Percentiles rank a stretch among this genome's conserved stretches.
phyloP scores from a whole-genome alignment of 78 protist genomes.

The Anaeramoeba flamelloides region DNA sequence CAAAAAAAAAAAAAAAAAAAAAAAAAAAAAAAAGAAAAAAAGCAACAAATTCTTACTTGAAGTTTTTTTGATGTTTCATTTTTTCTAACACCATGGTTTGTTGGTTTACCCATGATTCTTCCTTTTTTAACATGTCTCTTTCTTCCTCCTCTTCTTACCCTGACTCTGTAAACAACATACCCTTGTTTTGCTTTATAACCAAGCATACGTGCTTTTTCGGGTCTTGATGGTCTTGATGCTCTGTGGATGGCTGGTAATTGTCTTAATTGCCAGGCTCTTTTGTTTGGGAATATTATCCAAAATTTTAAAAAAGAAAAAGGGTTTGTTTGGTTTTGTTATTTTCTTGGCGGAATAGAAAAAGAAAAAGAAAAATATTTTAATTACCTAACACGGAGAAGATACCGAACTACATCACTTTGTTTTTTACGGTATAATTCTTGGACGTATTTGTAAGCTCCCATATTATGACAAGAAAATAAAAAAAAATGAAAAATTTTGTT shows the following conservation, averaged over 20 bases:
- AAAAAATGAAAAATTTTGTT: too few relatives aligned
- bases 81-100: too few relatives aligned
- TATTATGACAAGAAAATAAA: too few relatives aligned
- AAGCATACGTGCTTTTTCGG: constrained; percentile 95
- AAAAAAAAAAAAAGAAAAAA: too few relatives aligned
- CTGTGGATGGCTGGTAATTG: constrained; percentile 82
- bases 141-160: constrained; percentile 95
- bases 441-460: constrained; percentile 20
- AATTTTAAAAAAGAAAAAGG: too few relatives aligned
- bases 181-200: constrained; percentile 99
- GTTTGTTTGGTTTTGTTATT: too few relatives aligned
- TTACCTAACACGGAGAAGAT: constrained; percentile 83
- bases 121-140: constrained; percentile 69
- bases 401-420: constrained; percentile 93
- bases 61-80: too few relatives aligned
- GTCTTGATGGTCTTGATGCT: constrained; percentile 83
- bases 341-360: too few relatives aligned
- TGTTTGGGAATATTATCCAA: too few relatives aligned
- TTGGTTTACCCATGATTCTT: constrained; percentile 89
- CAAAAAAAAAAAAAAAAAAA: too few relatives aligned
- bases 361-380: constrained; percentile 99
- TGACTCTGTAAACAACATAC: constrained; percentile 62
- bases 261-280: too few relatives aligned
- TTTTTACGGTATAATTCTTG: constrained; percentile 82
- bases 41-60: too few relatives aligned